These are phyloP conservation scores for Geranomyces variabilis DNA, from an alignment of 192 early-diverging fungal genomes.

Conservation along the genomic window DNA sequence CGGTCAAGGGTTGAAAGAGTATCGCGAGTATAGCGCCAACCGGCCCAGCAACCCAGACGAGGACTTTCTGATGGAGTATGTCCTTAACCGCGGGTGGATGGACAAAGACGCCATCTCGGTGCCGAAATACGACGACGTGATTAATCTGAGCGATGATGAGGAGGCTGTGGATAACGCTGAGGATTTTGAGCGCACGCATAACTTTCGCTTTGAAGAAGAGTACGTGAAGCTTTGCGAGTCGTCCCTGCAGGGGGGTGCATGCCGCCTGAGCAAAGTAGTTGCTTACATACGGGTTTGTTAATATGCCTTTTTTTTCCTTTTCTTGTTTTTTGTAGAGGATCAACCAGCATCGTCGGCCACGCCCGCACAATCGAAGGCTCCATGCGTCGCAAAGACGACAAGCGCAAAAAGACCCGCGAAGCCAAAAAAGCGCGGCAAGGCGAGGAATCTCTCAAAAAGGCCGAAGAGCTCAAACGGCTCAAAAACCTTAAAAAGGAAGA, in stretches of 20 bases:
- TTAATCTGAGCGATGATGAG: slow-evolving; percentile 70
- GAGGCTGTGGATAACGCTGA: slow-evolving; percentile 79
- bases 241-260: no score
- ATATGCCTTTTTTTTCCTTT: not conserved
- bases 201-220: slow-evolving; percentile 93
- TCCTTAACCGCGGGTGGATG: slow-evolving; percentile 94
- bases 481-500: slow-evolving; percentile 92
- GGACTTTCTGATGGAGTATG: slow-evolving; percentile 83
- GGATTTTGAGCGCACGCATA: slow-evolving; percentile 87
- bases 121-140: slow-evolving; percentile 73
- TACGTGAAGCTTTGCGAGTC: no score
- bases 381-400: slow-evolving; percentile 80
- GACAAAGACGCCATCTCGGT: slow-evolving; percentile 70
- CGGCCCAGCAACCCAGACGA: slow-evolving; percentile 54
- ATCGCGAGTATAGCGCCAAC: slow-evolving; percentile 35
- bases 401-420: slow-evolving; percentile 75
- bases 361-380: slow-evolving; percentile 81
- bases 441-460: slow-evolving; percentile 69
- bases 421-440: slow-evolving; percentile 72
- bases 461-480: slow-evolving; percentile 86
- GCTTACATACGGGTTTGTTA: no score
- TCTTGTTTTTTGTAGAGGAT: slow-evolving; percentile 40
- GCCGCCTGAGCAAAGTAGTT: no score
- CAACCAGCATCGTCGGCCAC: slow-evolving; percentile 71
- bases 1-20: slow-evolving; percentile 62